phyloP scores from a whole-genome alignment of 495 filamentous ascomycete genomes.

The Xylona heveae region DNA sequence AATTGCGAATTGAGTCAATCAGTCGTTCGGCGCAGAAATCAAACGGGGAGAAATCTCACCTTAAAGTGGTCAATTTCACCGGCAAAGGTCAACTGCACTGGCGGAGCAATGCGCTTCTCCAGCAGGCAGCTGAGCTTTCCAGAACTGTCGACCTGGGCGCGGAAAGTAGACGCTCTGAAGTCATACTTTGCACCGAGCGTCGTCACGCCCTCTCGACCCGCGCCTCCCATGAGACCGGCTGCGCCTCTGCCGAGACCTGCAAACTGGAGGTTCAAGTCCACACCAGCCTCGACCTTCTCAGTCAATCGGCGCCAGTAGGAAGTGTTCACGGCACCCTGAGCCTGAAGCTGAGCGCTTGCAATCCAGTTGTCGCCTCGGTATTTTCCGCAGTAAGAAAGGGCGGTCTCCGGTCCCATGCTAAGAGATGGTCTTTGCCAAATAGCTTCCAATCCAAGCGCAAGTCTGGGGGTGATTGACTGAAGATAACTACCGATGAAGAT shows the following conservation, averaged over 20 bases:
- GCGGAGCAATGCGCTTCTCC: constrained; percentile 84
- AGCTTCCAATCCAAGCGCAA: constrained; percentile 77
- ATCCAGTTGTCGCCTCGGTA: constrained; percentile 87
- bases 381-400: constrained; percentile 67
- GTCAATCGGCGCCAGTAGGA: constrained; percentile 88
- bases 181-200: constrained; percentile 95
- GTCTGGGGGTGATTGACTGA: constrained; percentile 70
- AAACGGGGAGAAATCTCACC: constrained; percentile 30
- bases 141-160: constrained; percentile 84
- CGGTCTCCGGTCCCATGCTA: constrained; percentile 60
- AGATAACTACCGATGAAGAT: constrained; percentile 91
- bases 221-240: constrained; percentile 39
- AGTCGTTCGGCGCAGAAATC: not conserved
- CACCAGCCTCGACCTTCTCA: constrained; percentile 91
- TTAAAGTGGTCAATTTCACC: constrained; percentile 94
- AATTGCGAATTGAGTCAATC: not conserved
- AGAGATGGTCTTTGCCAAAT: constrained; percentile 77
- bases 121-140: constrained; percentile 83
- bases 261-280: constrained; percentile 80
- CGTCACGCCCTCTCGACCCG: constrained; percentile 67
- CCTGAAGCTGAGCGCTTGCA: constrained; percentile 65
- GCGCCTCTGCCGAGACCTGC: constrained; percentile 36
- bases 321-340: constrained; percentile 66
- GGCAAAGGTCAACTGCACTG: constrained; percentile 79
- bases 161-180: constrained; percentile 83